Conservation (phyloP, 2,329 filamentous ascomycete genomes). For the Mollisiaceae sp. region DNA sequence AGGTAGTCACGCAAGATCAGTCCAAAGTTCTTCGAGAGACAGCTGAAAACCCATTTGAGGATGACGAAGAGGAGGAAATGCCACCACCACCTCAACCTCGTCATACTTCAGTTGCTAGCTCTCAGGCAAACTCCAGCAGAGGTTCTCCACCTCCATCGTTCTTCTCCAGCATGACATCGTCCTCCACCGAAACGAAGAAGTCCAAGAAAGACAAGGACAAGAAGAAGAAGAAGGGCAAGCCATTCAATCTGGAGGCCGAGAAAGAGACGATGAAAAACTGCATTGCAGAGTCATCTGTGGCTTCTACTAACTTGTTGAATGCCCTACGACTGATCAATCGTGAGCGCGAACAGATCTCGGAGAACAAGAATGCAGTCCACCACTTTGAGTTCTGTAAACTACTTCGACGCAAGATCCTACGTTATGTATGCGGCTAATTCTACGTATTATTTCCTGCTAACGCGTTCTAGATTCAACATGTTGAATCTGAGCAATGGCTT, state of each 20-base stretch:
- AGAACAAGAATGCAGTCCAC: conserved; percentile 75
- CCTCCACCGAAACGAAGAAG: conserved; percentile 42
- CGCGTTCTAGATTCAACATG: conserved; percentile 73
- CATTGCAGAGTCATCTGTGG: conserved; percentile 89
- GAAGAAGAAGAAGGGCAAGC: conserved; percentile 61
- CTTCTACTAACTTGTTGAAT: conserved; percentile 89
- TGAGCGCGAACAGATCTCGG: conserved; percentile 84
- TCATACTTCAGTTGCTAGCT: conserved; percentile 25
- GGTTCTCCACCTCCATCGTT: conserved; percentile 27
- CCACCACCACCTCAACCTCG: conserved; percentile 30
- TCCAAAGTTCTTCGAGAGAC: conserved; percentile 86
- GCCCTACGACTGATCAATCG: conserved; percentile 88
- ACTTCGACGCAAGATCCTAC: conserved; percentile 80
- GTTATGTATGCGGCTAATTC: conserved; percentile 64
- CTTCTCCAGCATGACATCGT: conserved; percentile 23
- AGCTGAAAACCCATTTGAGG: conserved; percentile 71
- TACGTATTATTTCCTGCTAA: conserved; percentile 16
- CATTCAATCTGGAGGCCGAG: conserved; percentile 86
- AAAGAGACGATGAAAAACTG: conserved; percentile 84
- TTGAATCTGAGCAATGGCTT: conserved; percentile 90
- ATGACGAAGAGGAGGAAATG: conserved; percentile 53
- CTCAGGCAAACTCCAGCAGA: conserved; percentile 29
- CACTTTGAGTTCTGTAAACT: conserved; percentile 88
- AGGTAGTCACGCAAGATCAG: conserved; percentile 74
- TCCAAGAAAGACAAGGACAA: conserved; percentile 48